Conservation (phyloP, 148 eudicot genomes). For the Chenopodium formosanum region DNA sequence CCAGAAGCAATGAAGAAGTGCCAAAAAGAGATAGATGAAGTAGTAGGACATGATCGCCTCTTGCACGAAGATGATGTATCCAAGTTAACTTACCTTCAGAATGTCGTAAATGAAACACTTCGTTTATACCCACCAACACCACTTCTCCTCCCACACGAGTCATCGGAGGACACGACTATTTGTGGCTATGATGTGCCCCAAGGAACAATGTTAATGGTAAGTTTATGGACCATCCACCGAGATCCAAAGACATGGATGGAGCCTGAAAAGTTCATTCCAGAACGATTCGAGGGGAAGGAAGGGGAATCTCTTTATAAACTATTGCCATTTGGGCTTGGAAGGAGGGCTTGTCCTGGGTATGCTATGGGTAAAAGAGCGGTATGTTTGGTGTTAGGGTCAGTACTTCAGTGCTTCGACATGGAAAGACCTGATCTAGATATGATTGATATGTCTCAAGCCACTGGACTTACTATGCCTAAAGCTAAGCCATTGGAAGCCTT, state of each 20-base stretch:
- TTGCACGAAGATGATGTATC: slow-evolving; percentile 33
- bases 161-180: slow-evolving; percentile 32
- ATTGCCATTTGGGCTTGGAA: slow-evolving; percentile 39
- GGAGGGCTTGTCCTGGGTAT: slow-evolving; percentile 40
- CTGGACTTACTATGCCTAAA: slow-evolving; percentile 28
- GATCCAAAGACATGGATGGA: slow-evolving; percentile 38
- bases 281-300: slow-evolving; percentile 32
- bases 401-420: slow-evolving; percentile 45
- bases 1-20: slow-evolving; percentile 32
- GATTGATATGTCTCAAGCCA: slow-evolving; percentile 29
- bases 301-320: slow-evolving; percentile 21
- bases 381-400: slow-evolving; percentile 33
- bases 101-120: slow-evolving; percentile 35
- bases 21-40: slow-evolving; percentile 33
- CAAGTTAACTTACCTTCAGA: slow-evolving; percentile 33
- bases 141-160: slow-evolving; percentile 32
- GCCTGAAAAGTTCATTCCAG: slow-evolving; percentile 35
- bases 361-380: slow-evolving; percentile 31
- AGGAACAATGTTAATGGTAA: slow-evolving; percentile 43
- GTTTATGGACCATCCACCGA: slow-evolving; percentile 39
- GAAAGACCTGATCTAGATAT: slow-evolving; percentile 25
- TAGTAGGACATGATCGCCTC: slow-evolving; percentile 31
- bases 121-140: slow-evolving; percentile 40
- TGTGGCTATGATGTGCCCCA: slow-evolving; percentile 34
- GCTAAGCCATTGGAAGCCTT: slow-evolving; percentile 32